These are phyloP conservation scores for Piper longum DNA, from an alignment of 164 flowering plant genomes.

Conservation along the genomic window DNA sequence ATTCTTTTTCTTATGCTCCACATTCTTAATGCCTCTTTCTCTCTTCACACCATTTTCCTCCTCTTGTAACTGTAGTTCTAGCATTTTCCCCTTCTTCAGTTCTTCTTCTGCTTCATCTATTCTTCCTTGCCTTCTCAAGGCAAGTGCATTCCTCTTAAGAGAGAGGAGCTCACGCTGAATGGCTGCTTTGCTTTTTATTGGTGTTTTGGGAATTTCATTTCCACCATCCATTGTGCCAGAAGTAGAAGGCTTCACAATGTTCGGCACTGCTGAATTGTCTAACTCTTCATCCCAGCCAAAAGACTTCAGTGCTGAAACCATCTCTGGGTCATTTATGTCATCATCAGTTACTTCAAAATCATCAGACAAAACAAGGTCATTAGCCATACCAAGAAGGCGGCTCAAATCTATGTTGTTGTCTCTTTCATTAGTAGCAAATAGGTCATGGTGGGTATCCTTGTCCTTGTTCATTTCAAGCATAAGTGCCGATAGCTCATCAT, in stretches of 20 bases:
- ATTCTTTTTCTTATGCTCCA: constrained; percentile 6
- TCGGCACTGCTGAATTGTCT: constrained; percentile 15
- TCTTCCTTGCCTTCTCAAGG: constrained; percentile 72
- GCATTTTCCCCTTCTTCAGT: constrained; percentile 53
- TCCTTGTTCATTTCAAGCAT: constrained; percentile 48
- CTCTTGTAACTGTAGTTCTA: constrained; percentile 70
- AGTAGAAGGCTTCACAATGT: constrained; percentile 4
- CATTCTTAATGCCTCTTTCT: constrained; percentile 9
- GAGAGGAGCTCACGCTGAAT: constrained; percentile 70
- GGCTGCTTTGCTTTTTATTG: constrained; percentile 41
- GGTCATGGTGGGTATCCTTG: constrained; percentile 21
- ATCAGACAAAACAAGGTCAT: constrained; percentile 32
- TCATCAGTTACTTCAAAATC: constrained; percentile 70
- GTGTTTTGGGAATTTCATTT: constrained; percentile 9
- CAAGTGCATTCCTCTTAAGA: constrained; percentile 67
- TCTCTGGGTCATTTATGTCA: constrained; percentile 80
- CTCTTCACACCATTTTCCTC: constrained; percentile 27
- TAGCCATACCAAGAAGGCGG: constrained; percentile 25
- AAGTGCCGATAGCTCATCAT: constrained; percentile 69
- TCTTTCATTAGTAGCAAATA: constrained; percentile 11
- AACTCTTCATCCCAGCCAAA: constrained; percentile 76
- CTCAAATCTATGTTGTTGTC: constrained; percentile 25
- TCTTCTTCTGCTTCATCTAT: constrained; percentile 75
- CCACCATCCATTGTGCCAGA: constrained; percentile 7
- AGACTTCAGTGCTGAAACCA: constrained; percentile 47